phyloP scores from a whole-genome alignment of 2,329 filamentous ascomycete genomes.

The Cladosporium cucumerinum region DNA sequence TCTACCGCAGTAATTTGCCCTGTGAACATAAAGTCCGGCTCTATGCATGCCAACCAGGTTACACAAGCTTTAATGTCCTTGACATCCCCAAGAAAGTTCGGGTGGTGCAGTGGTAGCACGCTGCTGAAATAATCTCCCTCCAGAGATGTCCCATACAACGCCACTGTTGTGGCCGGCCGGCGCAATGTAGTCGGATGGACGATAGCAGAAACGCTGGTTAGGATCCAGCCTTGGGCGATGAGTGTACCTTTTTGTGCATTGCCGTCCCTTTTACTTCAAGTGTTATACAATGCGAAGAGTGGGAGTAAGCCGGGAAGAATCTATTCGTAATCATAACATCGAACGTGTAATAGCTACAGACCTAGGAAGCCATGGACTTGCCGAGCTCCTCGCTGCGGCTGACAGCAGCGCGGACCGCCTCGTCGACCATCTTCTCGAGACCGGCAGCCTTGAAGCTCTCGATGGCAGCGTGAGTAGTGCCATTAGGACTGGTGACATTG shows the following conservation, averaged over 20 bases:
- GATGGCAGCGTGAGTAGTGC: constrained; percentile 28
- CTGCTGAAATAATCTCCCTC: not conserved
- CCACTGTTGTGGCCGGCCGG: too few species aligned
- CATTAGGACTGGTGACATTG: constrained; percentile 31
- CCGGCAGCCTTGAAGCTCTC: constrained; percentile 28
- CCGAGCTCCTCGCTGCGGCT: constrained; percentile 27
- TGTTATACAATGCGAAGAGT: not conserved
- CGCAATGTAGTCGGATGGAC: too few species aligned
- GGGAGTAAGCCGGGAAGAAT: not conserved
- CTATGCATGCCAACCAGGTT: too few species aligned
- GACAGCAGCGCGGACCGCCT: constrained; percentile 28
- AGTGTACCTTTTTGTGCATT: not conserved
- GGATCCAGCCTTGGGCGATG: not conserved
- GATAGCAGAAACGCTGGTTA: not conserved
- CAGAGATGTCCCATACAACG: too few species aligned
- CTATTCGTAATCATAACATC: not conserved
- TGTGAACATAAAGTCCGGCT: too few species aligned
- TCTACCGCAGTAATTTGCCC: too few species aligned
- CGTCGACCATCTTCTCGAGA: constrained; percentile 26
- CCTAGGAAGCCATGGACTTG: constrained; percentile 23
- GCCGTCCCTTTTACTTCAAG: too few species aligned
- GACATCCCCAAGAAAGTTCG: not conserved
- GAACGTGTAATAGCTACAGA: not conserved
- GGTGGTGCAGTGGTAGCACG: not conserved
- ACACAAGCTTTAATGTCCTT: too few species aligned